phyloP scores from a whole-genome alignment of 306 rosid species.

The Castanopsis chinensis region DNA sequence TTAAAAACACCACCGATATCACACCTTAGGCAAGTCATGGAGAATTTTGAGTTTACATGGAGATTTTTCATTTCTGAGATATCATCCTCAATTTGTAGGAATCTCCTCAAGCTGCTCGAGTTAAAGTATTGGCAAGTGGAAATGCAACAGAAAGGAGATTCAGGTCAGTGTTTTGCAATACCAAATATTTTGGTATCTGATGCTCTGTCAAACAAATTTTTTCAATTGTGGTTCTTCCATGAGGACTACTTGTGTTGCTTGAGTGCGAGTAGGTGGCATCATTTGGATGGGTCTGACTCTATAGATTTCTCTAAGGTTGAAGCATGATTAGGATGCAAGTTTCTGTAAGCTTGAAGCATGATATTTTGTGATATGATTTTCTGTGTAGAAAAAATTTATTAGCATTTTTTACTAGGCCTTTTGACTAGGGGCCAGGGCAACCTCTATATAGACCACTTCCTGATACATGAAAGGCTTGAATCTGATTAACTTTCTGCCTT shows the following conservation, averaged over 20 bases:
- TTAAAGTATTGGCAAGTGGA: slow-evolving; percentile 95
- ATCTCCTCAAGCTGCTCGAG: slow-evolving; percentile 99
- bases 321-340: not conserved
- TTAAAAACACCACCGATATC: not conserved
- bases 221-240: no score
- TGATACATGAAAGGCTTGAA: not conserved
- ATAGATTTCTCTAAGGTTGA: not conserved
- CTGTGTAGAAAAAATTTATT: not conserved
- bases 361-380: not conserved
- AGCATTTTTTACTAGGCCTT: not conserved
- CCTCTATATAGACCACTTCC: not conserved
- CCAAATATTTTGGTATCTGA: no score
- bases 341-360: not conserved
- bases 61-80: slow-evolving; percentile 16
- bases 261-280: not conserved
- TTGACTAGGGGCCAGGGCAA: not conserved
- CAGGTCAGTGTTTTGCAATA: slow-evolving; percentile 45
- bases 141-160: slow-evolving; percentile 97
- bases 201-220: no score
- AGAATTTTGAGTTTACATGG: not conserved
- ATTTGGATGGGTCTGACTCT: not conserved
- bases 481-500: not conserved
- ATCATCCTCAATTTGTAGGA: slow-evolving; percentile 47
- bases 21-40: not conserved
- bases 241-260: no score